Conservation (phyloP, 306 rosid genomes). For the Elaeagnus macrophylla region DNA sequence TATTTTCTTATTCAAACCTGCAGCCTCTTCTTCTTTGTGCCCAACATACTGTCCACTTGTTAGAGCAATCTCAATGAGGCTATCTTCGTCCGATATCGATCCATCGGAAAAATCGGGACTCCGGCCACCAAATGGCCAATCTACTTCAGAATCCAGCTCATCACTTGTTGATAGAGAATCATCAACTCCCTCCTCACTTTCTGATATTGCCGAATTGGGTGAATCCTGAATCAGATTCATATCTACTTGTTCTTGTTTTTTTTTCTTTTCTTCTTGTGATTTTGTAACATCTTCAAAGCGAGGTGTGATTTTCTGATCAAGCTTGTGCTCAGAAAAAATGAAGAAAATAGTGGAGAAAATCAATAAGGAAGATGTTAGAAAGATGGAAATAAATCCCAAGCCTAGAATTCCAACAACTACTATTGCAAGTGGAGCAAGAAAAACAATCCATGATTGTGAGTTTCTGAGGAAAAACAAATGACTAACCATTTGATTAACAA, state of each 20-base stretch:
- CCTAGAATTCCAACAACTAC: slow-evolving; percentile 35
- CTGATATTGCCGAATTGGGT: slow-evolving; percentile 21
- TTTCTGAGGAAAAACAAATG: slow-evolving; percentile 41
- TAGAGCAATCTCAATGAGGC: slow-evolving; percentile 82
- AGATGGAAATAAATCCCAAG: slow-evolving; percentile 29
- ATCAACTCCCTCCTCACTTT: slow-evolving; percentile 33
- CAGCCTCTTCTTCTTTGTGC: neutral
- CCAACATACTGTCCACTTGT: slow-evolving; percentile 53
- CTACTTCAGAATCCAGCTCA: slow-evolving; percentile 38
- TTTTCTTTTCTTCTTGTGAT: slow-evolving; percentile 12
- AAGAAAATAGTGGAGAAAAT: slow-evolving; percentile 37
- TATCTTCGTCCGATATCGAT: slow-evolving; percentile 88
- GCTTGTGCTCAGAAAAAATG: slow-evolving; percentile 25
- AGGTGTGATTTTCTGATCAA: slow-evolving; percentile 17
- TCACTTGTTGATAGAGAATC: slow-evolving; percentile 36
- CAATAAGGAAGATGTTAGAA: slow-evolving; percentile 34
- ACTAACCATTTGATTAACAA: slow-evolving; percentile 42
- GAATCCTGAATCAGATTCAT: slow-evolving; percentile 1
- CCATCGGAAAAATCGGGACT: slow-evolving; percentile 56
- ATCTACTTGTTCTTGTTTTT: slow-evolving; percentile 9
- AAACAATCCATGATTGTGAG: slow-evolving; percentile 44
- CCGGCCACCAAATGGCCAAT: slow-evolving; percentile 23
- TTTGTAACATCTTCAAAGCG: slow-evolving; percentile 20
- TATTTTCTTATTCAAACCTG: slow-evolving; percentile 15
- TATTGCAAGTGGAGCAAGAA: slow-evolving; percentile 29